Evolutionary conservation across 2,329 filamentous ascomycete species (phyloP).

Genomic region (Trichoderma simmonsii): DNA sequence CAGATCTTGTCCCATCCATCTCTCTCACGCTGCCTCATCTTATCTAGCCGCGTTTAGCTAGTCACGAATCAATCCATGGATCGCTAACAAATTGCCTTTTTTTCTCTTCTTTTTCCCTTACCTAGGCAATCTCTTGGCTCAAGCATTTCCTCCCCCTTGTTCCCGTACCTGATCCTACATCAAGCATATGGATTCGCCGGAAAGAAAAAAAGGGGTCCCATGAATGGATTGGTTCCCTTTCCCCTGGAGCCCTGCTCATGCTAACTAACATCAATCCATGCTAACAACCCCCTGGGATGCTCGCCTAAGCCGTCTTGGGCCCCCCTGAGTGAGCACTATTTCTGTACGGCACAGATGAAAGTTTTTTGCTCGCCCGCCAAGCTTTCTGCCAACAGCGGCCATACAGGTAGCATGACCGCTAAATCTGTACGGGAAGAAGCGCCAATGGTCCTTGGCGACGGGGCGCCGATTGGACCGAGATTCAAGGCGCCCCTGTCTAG

Average conservation of each 20-base stretch:
- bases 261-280: not conserved
- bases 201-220: not conserved
- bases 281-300: not conserved
- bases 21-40: not conserved
- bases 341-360: not conserved
- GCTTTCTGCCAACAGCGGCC: slow-evolving; percentile 10
- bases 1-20: not conserved
- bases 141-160: not conserved
- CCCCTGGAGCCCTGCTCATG: not conserved
- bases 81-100: not conserved
- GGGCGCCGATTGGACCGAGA: slow-evolving; percentile 12
- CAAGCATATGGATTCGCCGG: not conserved
- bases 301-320: not conserved
- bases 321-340: not conserved
- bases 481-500: not conserved
- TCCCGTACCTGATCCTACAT: not conserved
- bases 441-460: not conserved
- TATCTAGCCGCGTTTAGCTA: not conserved
- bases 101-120: not conserved
- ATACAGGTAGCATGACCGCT: not conserved
- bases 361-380: slow-evolving; percentile 7
- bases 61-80: not conserved
- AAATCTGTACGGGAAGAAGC: not conserved
- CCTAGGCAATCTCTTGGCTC: not conserved
- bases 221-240: not conserved